A percentile compares a stretch with the other conserved stretches of the same genome.
These are phyloP conservation scores for Fusarium sp. DNA, from an alignment of 2,329 filamentous ascomycete species.

Conservation along the genomic window DNA sequence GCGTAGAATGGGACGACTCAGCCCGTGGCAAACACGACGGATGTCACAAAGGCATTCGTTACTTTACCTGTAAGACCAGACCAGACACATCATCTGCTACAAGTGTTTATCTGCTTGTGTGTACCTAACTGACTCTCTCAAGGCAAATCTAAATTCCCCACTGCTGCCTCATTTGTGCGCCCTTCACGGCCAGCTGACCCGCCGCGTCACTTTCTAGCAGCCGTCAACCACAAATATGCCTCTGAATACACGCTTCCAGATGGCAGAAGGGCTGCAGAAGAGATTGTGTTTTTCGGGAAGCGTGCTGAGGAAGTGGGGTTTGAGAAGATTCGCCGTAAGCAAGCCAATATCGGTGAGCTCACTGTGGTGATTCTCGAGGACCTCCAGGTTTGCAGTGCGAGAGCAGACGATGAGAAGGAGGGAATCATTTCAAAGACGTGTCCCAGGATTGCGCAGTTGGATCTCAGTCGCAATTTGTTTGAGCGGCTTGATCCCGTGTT, in stretches of 20 bases:
- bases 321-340: slow-evolving; percentile 85
- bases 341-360: slow-evolving; percentile 81
- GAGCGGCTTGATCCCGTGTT: slow-evolving; percentile 72
- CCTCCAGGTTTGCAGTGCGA: slow-evolving; percentile 64
- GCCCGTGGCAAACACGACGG: slow-evolving; percentile 91
- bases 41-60: slow-evolving; percentile 78
- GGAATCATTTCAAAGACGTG: slow-evolving; percentile 61
- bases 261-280: slow-evolving; percentile 50
- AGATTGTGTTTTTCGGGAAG: slow-evolving; percentile 79
- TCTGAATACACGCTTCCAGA: slow-evolving; percentile 57
- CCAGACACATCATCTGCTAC: not conserved
- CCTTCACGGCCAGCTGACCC: slow-evolving; percentile 75
- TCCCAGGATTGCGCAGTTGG: slow-evolving; percentile 78
- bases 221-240: slow-evolving; percentile 85
- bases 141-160: slow-evolving; percentile 71
- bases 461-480: slow-evolving; percentile 86
- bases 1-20: slow-evolving; percentile 95
- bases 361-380: slow-evolving; percentile 85
- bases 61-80: slow-evolving; percentile 77
- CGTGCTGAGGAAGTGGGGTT: slow-evolving; percentile 94
- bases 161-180: slow-evolving; percentile 86
- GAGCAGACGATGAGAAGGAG: slow-evolving; percentile 42
- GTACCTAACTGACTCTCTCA: not conserved
- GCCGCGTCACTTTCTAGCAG: slow-evolving; percentile 78
- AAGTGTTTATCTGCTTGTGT: not conserved